phyloP scores from a whole-genome alignment of 2,329 filamentous ascomycete species.

The Coleophoma cylindrospora region DNA sequence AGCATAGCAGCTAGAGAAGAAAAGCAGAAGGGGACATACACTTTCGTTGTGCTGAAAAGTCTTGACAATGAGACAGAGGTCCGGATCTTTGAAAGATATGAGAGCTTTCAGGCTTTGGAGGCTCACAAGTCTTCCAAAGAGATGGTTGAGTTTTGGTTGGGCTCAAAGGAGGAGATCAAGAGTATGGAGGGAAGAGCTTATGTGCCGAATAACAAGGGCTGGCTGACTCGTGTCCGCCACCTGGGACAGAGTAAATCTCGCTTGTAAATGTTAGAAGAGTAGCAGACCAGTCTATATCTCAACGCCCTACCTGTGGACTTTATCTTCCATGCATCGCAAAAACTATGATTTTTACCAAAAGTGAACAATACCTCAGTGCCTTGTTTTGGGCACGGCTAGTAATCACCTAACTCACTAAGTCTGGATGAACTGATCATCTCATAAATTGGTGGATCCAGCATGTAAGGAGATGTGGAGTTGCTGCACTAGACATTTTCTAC shows the following conservation, averaged over 20 bases:
- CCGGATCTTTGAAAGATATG: slow-evolving; percentile 24
- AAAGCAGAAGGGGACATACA: slow-evolving; percentile 12
- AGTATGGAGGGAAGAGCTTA: slow-evolving; percentile 26
- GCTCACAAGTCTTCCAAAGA: slow-evolving; percentile 18
- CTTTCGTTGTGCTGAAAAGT: slow-evolving; percentile 16
- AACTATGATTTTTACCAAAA: no score
- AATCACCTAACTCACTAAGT: no score
- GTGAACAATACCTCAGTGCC: no score
- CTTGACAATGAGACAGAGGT: slow-evolving; percentile 24
- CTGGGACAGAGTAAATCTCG: neutral
- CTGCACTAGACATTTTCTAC: no score
- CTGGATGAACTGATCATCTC: no score
- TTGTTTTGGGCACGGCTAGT: no score
- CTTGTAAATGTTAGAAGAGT: neutral
- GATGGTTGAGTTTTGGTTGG: slow-evolving; percentile 24
- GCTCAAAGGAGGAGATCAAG: slow-evolving; percentile 19
- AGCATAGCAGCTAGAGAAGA: neutral
- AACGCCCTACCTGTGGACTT: neutral
- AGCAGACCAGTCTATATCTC: neutral
- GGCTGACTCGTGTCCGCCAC: slow-evolving; percentile 19
- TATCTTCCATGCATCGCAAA: no score
- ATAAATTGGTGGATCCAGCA: no score
- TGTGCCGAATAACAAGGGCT: slow-evolving; percentile 27
- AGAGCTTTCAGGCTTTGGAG: slow-evolving; percentile 21
- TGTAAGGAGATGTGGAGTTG: no score